These are phyloP conservation scores for Ceratobasidium sp. DNA, from an alignment of 1,284 basidiomycete species.

Conservation along the genomic window DNA sequence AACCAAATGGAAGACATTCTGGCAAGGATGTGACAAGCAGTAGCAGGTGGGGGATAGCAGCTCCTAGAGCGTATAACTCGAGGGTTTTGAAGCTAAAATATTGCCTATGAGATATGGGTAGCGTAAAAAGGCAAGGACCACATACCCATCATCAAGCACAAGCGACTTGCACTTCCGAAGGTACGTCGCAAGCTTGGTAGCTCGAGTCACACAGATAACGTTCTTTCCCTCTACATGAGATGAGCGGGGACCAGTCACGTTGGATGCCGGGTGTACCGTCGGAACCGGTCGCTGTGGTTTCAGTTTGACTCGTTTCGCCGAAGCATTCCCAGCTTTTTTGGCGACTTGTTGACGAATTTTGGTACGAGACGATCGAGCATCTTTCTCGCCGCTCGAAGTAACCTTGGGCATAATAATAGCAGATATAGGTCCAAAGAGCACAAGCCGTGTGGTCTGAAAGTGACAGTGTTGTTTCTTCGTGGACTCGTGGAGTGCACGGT, in stretches of 20 bases:
- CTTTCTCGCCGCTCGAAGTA: constrained; percentile 1
- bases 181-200: constrained; percentile 77
- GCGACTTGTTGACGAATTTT: constrained; percentile 2
- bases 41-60: constrained; percentile 85
- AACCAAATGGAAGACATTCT: constrained; percentile 74
- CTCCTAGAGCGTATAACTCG: constrained; percentile 83
- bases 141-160: constrained; percentile 80
- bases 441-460: not conserved
- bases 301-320: constrained; percentile 64
- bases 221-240: constrained; percentile 80
- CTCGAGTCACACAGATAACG: constrained; percentile 82
- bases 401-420: constrained; percentile 13
- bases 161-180: constrained; percentile 81
- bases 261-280: constrained; percentile 77
- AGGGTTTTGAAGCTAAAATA: constrained; percentile 73
- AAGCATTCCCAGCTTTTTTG: not conserved
- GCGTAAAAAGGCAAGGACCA: constrained; percentile 43
- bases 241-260: constrained; percentile 81
- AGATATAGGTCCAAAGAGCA: not conserved
- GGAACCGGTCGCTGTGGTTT: constrained; percentile 77
- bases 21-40: constrained; percentile 78
- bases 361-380: not conserved
- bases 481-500: not conserved
- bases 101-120: constrained; percentile 3
- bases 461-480: not conserved